phyloP scores from a whole-genome alignment of 257 asterid genomes.

The Solanum piurae region DNA sequence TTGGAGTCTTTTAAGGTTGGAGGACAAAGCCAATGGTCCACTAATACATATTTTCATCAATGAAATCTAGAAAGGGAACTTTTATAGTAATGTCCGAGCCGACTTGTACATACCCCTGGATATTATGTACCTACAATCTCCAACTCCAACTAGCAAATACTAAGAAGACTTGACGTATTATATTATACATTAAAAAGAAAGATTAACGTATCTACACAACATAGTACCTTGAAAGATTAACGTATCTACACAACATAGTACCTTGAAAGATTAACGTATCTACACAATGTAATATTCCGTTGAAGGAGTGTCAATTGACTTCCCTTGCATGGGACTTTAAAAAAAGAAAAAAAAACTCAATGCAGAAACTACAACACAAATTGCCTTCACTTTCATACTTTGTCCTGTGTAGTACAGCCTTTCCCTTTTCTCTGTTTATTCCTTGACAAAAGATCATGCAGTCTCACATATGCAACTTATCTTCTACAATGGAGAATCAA shows the following conservation, averaged over 20 bases:
- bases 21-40: background rate
- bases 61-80: background rate
- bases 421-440: background rate
- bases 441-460: background rate
- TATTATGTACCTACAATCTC: background rate
- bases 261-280: too few species aligned
- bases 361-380: background rate
- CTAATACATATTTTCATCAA: background rate
- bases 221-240: background rate
- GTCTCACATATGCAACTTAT: background rate
- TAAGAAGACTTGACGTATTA: background rate
- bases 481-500: background rate
- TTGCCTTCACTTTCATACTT: background rate
- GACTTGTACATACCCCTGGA: rapidly evolving
- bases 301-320: background rate
- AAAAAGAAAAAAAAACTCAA: background rate
- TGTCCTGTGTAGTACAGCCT: background rate
- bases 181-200: background rate
- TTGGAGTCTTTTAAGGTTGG: background rate
- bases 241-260: too few species aligned
- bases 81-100: too few species aligned
- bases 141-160: background rate
- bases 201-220: background rate
- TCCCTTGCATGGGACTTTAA: background rate
- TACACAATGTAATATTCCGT: background rate